phyloP scores from a whole-genome alignment of 1,284 basidiomycete genomes.

The Somion occarium region DNA sequence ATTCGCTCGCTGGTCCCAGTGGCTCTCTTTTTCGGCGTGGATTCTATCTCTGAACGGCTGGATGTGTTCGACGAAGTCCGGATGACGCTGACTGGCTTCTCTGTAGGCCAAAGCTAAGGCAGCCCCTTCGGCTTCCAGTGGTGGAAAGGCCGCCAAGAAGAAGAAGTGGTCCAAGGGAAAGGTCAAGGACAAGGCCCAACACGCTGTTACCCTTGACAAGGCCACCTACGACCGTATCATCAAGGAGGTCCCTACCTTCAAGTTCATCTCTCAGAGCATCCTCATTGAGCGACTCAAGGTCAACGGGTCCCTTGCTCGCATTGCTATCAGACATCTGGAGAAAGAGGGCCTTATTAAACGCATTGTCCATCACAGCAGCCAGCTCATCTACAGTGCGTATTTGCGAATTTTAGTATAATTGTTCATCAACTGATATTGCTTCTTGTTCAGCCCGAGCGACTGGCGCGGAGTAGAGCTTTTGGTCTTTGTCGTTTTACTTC shows the following conservation, averaged over 20 bases:
- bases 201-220: constrained; percentile 94
- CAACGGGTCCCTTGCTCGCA: constrained; percentile 92
- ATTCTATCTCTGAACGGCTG: constrained; percentile 7
- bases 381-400: constrained; percentile 89
- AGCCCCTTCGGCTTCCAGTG: constrained; percentile 58
- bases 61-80: constrained; percentile 17
- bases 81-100: constrained; percentile 19
- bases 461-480: constrained; percentile 49
- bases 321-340: constrained; percentile 92
- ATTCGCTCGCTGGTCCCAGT: constrained; percentile 6
- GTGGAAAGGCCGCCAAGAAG: constrained; percentile 90
- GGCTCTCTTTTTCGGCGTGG: not conserved
- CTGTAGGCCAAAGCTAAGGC: constrained; percentile 78
- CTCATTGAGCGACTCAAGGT: constrained; percentile 98
- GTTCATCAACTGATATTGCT: not conserved
- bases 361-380: constrained; percentile 93
- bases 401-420: constrained; percentile 5
- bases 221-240: constrained; percentile 90
- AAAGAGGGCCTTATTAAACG: constrained; percentile 95
- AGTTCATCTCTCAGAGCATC: constrained; percentile 96
- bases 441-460: constrained; percentile 54
- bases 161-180: constrained; percentile 99
- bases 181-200: constrained; percentile 98
- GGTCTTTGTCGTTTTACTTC: constrained; percentile 20
- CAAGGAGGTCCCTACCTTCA: constrained; percentile 99